Base-by-base conservation (phyloP, 805 yeast genomes). In the Clavispora phyllophila region DNA sequence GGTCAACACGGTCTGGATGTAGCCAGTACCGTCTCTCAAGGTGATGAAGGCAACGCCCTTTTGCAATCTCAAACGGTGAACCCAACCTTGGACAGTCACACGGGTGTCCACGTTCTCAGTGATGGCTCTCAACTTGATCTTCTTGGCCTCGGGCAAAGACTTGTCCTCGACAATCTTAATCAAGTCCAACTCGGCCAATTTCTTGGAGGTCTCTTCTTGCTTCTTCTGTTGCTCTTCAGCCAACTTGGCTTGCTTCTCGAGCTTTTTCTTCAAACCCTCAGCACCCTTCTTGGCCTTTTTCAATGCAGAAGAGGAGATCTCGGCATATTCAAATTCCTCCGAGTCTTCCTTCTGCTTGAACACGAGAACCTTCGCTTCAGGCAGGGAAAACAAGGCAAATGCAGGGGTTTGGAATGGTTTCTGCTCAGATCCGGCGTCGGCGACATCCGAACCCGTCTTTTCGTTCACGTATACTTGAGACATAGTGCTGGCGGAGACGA, bases 261-360 rank as follows among this genome's bases (percentile, higher is more conserved):
- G 77, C 65, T 82, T 85, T 72, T 90, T 91, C 68, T 79, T 87
- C 50, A 93, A 71, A 5, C 95, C 91, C 26, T 90, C 97, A 44
- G 85, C 93, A 46, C 96, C 97, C 65, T 93, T 93, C 66, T 87
- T 87, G 55, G 98, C 97, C 70, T 91, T 93, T 72, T 93, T 93
- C 61, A 91, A 70, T 6, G 96, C 97, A 41, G 95, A 82, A 5
- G 96, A 88, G 14, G 89, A 73, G 60, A 95, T 90, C 56, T 84
- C 91, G 53, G 70, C 77, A 61, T 77, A 91, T 24, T 66, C 81
- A 32, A 75, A 78, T 50, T 68, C 72, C 31, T 62, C 66, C 7
- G 60, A 45, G 39, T 76, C 84, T 48, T 78, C 87, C 31, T 68
- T 69, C 53, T 76, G 76, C 56, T 82, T 83, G 66, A 72, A 80